Evolutionary conservation across 108 stramenopile genomes (phyloP).

Genomic region (Skeletonema potamos): DNA sequence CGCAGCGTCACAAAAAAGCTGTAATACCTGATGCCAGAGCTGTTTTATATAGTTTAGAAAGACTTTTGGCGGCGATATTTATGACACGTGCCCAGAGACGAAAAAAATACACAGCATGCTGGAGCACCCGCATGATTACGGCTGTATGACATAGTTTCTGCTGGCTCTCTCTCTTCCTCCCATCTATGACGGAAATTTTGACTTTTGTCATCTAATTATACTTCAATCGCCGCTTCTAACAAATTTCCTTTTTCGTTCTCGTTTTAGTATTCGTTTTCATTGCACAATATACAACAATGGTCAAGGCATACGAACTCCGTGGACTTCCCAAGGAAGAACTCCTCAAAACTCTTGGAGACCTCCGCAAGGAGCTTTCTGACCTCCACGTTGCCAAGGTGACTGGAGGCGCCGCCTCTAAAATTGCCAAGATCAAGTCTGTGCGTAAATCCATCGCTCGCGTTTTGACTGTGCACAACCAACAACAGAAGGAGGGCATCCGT

Average conservation of each 20-base stretch:
- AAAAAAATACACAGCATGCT: not conserved
- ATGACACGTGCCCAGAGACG: not conserved
- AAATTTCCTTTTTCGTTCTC: not conserved
- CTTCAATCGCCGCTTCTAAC: not conserved
- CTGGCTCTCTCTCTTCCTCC: not conserved
- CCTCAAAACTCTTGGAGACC: conserved; percentile 90
- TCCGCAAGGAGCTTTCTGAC: conserved; percentile 91
- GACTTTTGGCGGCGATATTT: not conserved
- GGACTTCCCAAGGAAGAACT: conserved; percentile 93
- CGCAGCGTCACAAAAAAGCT: not conserved
- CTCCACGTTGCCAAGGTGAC: conserved; percentile 98
- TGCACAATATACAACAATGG: conserved; percentile 53
- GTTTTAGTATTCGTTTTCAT: not conserved
- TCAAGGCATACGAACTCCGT: conserved; percentile 96
- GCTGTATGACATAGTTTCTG: not conserved
- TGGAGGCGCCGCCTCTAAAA: conserved; percentile 96
- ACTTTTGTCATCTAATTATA: not conserved
- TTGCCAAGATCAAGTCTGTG: conserved; percentile 98
- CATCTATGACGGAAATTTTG: not conserved
- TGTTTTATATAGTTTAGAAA: not conserved
- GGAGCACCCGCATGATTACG: not conserved
- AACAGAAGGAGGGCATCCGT: conserved; percentile 94
- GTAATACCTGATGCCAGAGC: not conserved
- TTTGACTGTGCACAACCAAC: conserved; percentile 98
- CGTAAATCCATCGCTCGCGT: conserved; percentile 98